Evolutionary conservation across 345 rosid genomes (phyloP).

Genomic region (Eucalyptus fibrosa): DNA sequence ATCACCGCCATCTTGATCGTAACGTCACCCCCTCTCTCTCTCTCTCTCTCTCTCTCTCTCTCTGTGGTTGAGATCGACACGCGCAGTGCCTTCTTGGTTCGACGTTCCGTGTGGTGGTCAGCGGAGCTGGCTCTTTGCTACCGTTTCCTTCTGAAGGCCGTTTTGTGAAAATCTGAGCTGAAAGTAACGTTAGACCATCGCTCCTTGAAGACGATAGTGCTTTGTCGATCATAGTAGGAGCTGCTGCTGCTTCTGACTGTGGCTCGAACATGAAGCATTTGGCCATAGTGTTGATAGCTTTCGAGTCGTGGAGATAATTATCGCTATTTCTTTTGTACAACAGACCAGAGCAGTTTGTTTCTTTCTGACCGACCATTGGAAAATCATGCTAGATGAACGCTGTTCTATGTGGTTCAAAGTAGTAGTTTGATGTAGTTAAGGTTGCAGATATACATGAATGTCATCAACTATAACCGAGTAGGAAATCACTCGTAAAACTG

Average conservation of each 20-base stretch:
- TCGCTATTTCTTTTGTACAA: background rate
- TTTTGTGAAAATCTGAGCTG: background rate
- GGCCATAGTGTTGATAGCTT: background rate
- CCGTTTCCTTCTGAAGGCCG: background rate
- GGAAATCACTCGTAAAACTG: background rate
- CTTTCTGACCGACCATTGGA: background rate
- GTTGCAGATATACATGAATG: background rate
- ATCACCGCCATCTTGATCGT: constrained; percentile 81
- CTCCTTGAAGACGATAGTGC: background rate
- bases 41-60: background rate
- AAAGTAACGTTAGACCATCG: background rate
- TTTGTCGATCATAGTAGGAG: background rate
- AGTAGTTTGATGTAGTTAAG: background rate
- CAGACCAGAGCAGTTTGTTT: background rate
- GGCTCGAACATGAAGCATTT: background rate
- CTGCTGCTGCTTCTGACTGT: background rate
- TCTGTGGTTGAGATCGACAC: background rate
- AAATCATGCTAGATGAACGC: background rate
- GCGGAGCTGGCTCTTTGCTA: background rate
- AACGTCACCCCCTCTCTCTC: background rate
- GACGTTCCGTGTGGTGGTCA: background rate
- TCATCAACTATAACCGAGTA: background rate
- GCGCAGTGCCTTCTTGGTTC: background rate
- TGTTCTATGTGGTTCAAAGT: background rate
- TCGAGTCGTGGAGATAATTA: background rate